Percentiles rank a stretch among this genome's conserved stretches.
Conservation (phyloP, 1,284 basidiomycete genomes). For the Papiliotrema nemorosa region DNA sequence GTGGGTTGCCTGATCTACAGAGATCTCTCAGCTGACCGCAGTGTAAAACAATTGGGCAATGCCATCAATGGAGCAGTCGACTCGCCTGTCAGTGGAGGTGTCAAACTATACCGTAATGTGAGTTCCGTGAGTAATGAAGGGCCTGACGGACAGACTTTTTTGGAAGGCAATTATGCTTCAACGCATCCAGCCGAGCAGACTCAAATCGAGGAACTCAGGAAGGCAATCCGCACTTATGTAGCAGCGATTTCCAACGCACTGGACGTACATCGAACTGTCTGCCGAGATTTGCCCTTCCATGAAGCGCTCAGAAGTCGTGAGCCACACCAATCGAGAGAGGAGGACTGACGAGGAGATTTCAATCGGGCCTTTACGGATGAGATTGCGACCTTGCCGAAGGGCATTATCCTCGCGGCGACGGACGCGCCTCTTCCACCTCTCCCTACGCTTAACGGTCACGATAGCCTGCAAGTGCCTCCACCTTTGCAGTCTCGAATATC, state of each 20-base stretch:
- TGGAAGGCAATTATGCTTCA: conserved; percentile 64
- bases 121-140: conserved; percentile 2
- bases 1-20: conserved; percentile 17
- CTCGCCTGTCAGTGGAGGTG: conserved; percentile 69
- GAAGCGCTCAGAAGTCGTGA: conserved; percentile 71
- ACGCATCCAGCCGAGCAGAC: conserved; percentile 68
- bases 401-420: background rate
- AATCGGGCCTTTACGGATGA: conserved; percentile 85
- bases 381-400: conserved; percentile 51
- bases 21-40: background rate
- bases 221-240: conserved; percentile 79
- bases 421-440: conserved; percentile 5
- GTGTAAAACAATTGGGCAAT: conserved; percentile 73
- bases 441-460: background rate
- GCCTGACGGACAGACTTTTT: conserved; percentile 55
- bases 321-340: conserved; percentile 8
- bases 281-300: conserved; percentile 88
- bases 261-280: conserved; percentile 74
- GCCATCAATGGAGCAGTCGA: conserved; percentile 83
- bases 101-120: conserved; percentile 68
- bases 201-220: conserved; percentile 65
- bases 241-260: conserved; percentile 78
- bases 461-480: background rate
- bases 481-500: background rate
- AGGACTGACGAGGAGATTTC: conserved; percentile 57